Base-by-base conservation (phyloP, 179 eudicot genomes). In the Actinidia arguta region DNA sequence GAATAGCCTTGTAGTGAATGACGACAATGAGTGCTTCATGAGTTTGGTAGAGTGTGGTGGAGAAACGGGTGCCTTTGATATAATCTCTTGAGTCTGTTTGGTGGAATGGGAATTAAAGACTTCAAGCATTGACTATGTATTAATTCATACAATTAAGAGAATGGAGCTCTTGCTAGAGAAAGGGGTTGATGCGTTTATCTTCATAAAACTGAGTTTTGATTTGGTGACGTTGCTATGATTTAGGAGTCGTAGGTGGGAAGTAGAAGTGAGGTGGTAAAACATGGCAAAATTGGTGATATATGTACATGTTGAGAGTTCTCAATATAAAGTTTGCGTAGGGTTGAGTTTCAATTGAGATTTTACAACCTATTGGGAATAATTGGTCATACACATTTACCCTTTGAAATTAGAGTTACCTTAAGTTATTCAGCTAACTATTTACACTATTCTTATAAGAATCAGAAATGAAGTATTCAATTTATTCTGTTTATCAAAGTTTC, bases 401-500 rank as follows among this genome's bases (percentile, higher is more conserved):
- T 78, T 62, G 58, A 27, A 63, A 47, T 20, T 67, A 20, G 8
- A 44, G 1, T 12, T 73, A 31, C 6, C 7, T 8, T 50, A 47
- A 50, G n/a, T 31, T 18, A 18, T 66, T 66, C 27, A 36, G 18
- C 36, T 36, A 55, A 74, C 25, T 9, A 25, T 2, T 39, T 39
- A 16, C 8, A 27, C 25, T 24, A 18, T 5, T 78, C 73, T 48
- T 17, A 18, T 6, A 31, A 22, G 73, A 50, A 63, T 48, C 10
- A 44, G 25, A 77, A 63, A n/a, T 22, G 51, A 59, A 76, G 79
- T 24, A 18, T 24, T 70, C 54, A 77, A 52, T 44, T 56, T 75
- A 18, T 47, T 25, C 25, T 13, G 44, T 6, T 62, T 58, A 78
- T 13, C 17, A 47, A 36, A 31, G 17, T 39, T 76, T 56, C 31